Evolutionary conservation across 2,329 filamentous ascomycete species (phyloP).

Genomic region (Phialocephala subalpina): DNA sequence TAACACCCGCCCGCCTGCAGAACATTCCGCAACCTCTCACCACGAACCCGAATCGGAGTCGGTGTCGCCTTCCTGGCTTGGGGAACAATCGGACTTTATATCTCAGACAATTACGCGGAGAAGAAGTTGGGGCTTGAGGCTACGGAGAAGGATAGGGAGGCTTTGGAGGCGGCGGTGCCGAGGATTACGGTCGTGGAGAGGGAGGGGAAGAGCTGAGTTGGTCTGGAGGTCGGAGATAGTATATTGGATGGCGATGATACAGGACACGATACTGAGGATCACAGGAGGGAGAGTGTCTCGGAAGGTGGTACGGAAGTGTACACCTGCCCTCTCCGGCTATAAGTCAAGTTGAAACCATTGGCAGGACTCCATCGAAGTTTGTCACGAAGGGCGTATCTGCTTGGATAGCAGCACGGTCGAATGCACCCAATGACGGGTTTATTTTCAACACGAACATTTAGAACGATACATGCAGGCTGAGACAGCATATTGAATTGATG

Average conservation of each 20-base stretch:
- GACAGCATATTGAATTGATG: no score
- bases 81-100: slow-evolving; percentile 75
- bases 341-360: no score
- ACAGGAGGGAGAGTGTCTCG: no score
- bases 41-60: slow-evolving; percentile 74
- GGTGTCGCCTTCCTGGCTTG: slow-evolving; percentile 80
- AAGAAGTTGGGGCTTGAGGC: slow-evolving; percentile 76
- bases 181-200: slow-evolving; percentile 68
- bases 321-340: no score
- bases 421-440: no score
- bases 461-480: no score
- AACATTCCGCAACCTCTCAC: slow-evolving; percentile 72
- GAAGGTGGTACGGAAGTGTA: no score
- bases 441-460: no score
- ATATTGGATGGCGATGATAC: background rate
- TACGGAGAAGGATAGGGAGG: slow-evolving; percentile 75
- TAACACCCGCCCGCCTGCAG: slow-evolving; percentile 21
- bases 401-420: no score
- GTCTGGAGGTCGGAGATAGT: no score
- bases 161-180: slow-evolving; percentile 67
- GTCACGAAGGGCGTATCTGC: no score
- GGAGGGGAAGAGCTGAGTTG: slow-evolving; percentile 36
- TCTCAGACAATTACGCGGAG: slow-evolving; percentile 74
- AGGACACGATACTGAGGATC: background rate
- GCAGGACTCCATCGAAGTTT: no score